Conservation (phyloP, 345 rosid genomes). For the Citrus glauca region DNA sequence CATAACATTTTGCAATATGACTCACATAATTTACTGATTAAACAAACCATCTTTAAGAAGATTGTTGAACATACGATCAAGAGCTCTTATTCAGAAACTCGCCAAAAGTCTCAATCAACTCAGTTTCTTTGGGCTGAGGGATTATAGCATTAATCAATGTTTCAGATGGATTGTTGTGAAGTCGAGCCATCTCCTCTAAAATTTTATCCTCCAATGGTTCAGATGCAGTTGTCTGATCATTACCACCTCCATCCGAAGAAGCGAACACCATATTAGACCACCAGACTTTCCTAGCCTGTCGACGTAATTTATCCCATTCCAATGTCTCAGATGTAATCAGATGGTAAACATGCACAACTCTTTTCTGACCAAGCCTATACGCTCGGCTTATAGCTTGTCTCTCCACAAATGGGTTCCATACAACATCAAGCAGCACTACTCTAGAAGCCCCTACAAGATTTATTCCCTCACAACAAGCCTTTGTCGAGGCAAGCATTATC, state of each 20-base stretch:
- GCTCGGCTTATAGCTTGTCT: conserved; percentile 86
- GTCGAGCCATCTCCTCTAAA: conserved; percentile 30
- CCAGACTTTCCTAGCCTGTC: conserved; percentile 49
- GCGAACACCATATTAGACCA: conserved; percentile 56
- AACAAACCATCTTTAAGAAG: not conserved
- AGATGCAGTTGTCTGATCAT: not conserved
- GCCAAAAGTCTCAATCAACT: conserved; percentile 20
- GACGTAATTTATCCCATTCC: conserved; percentile 47
- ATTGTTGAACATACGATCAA: not conserved
- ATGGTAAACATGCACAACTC: conserved; percentile 60
- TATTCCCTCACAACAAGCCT: conserved; percentile 76
- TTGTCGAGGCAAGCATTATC: conserved; percentile 73
- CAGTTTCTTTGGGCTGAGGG: conserved; percentile 26
- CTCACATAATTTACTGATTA: not conserved
- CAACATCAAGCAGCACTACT: conserved; percentile 74
- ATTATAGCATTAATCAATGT: conserved; percentile 25
- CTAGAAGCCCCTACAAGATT: conserved; percentile 80
- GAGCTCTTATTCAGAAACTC: not conserved
- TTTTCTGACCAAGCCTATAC: conserved; percentile 67
- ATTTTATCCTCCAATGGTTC: conserved; percentile 22
- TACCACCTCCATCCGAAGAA: not conserved
- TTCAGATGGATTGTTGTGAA: not conserved
- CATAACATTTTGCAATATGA: not conserved
- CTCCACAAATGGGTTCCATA: conserved; percentile 86
- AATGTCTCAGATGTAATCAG: conserved; percentile 49